Percentiles rank a stretch among this genome's conserved stretches.
Evolutionary conservation across 2,329 filamentous ascomycete species (phyloP).

Genomic region (Diaporthe nobilis): DNA sequence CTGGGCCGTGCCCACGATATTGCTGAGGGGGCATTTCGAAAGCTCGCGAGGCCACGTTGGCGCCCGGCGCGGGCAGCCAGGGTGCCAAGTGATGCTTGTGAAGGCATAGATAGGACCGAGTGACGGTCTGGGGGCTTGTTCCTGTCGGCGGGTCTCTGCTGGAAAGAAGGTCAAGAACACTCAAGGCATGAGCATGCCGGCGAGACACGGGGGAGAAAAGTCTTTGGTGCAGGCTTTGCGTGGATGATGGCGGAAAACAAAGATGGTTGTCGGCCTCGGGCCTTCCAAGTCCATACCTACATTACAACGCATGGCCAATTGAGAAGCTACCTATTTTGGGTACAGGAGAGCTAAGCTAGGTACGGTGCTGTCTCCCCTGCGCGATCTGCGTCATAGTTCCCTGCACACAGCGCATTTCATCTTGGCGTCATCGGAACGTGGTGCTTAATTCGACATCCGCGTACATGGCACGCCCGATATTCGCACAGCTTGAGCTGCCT

Average conservation of each 20-base stretch:
- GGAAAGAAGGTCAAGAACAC: background rate
- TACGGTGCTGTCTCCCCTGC: background rate
- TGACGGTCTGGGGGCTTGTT: background rate
- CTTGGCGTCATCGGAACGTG: slow-evolving; percentile 27
- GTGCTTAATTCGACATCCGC: slow-evolving; percentile 21
- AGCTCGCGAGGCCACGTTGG: slow-evolving; percentile 25
- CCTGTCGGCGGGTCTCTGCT: background rate
- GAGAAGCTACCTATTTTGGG: slow-evolving; percentile 17
- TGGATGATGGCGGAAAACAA: background rate
- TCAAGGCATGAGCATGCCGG: background rate
- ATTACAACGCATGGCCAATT: slow-evolving; percentile 22
- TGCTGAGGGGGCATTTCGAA: slow-evolving; percentile 15
- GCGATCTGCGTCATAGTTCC: slow-evolving; percentile 25
- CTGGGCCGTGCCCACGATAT: slow-evolving; percentile 14
- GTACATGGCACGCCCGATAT: background rate
- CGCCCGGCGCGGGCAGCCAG: slow-evolving; percentile 39
- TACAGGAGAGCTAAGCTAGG: slow-evolving; percentile 14
- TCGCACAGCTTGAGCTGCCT: background rate
- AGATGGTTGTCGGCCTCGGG: slow-evolving; percentile 2
- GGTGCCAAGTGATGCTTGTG: slow-evolving; percentile 37
- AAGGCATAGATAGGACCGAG: slow-evolving; percentile 36
- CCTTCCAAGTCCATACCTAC: background rate
- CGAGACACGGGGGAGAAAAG: background rate
- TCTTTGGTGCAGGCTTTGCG: background rate
- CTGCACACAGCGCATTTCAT: background rate